Evolutionary conservation across 2,329 filamentous ascomycete species (phyloP).

Genomic region (Penicillium sp.): DNA sequence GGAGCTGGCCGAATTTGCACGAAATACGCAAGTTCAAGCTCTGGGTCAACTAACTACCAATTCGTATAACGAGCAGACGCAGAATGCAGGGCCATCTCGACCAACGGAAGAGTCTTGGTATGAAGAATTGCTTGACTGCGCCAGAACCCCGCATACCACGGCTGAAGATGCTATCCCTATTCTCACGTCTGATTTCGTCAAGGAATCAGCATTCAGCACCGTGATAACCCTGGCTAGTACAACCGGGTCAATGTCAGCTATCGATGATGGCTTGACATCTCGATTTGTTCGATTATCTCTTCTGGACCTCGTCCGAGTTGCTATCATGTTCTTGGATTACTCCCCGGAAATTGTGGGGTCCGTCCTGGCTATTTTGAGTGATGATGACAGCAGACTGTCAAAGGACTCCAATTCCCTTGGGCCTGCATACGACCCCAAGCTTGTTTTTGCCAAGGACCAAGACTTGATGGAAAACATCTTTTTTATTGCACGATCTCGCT

Average conservation of each 20-base stretch:
- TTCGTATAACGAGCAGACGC: constrained; percentile 40
- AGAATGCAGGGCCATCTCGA: constrained; percentile 29
- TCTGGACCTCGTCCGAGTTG: constrained; percentile 68
- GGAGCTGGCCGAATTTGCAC: constrained; percentile 49
- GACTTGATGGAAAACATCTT: constrained; percentile 61
- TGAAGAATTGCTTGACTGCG: constrained; percentile 49
- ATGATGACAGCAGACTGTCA: constrained; percentile 27
- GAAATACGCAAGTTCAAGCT: constrained; percentile 20
- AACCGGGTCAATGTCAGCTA: constrained; percentile 50
- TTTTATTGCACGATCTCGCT: constrained; percentile 69
- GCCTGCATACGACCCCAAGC: constrained; percentile 41
- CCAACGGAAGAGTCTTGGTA: constrained; percentile 43
- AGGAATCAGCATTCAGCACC: constrained; percentile 50
- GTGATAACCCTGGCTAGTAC: constrained; percentile 46
- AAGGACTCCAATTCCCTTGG: constrained; percentile 20
- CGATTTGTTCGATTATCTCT: constrained; percentile 64
- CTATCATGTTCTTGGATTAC: constrained; percentile 68
- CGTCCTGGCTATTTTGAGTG: constrained; percentile 63
- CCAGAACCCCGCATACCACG: constrained; percentile 38
- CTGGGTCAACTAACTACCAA: constrained; percentile 35
- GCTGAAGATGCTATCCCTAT: constrained; percentile 50
- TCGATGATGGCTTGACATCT: constrained; percentile 55
- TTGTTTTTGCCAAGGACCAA: constrained; percentile 57
- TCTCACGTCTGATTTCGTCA: constrained; percentile 49
- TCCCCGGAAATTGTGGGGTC: constrained; percentile 67